These are phyloP conservation scores for Leccinum truebloodii DNA, from an alignment of 768 basidiomycete species.

Conservation along the genomic window DNA sequence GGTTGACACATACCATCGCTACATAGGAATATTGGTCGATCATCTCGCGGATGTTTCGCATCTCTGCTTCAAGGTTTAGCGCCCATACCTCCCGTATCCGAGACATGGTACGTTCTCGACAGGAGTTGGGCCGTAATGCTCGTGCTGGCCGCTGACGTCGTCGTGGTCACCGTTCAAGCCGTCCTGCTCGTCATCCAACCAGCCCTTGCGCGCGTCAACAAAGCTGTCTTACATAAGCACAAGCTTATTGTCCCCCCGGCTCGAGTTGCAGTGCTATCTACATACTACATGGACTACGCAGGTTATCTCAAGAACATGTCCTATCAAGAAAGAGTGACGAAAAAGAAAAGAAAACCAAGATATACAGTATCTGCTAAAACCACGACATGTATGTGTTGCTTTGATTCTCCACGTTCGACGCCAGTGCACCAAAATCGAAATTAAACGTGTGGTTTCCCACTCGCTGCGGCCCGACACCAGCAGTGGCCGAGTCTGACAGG, in stretches of 20 bases:
- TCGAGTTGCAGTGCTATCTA: not conserved
- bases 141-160: slow-evolving; percentile 14
- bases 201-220: slow-evolving; percentile 20
- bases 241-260: slow-evolving; percentile 4
- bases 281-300: slow-evolving; percentile 1
- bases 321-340: slow-evolving; percentile 17
- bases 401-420: slow-evolving; percentile 54
- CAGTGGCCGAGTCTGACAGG: slow-evolving; percentile 19
- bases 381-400: slow-evolving; percentile 64
- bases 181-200: slow-evolving; percentile 15
- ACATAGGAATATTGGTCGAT: slow-evolving; percentile 93
- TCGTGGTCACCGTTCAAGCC: slow-evolving; percentile 22
- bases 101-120: slow-evolving; percentile 47
- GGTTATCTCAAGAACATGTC: slow-evolving; percentile 16
- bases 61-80: slow-evolving; percentile 89
- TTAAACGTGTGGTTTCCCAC: slow-evolving; percentile 58
- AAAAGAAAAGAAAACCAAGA: slow-evolving; percentile 16
- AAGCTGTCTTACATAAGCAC: slow-evolving; percentile 30
- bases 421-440: slow-evolving; percentile 62
- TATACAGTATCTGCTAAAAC: slow-evolving; percentile 42
- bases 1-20: slow-evolving; percentile 73
- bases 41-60: slow-evolving; percentile 81
- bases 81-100: slow-evolving; percentile 96
- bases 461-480: slow-evolving; percentile 35
- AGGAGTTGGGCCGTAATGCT: slow-evolving; percentile 1